Base-by-base conservation (phyloP, 176 grass and related monocot genomes). In the Oryza australiensis region DNA sequence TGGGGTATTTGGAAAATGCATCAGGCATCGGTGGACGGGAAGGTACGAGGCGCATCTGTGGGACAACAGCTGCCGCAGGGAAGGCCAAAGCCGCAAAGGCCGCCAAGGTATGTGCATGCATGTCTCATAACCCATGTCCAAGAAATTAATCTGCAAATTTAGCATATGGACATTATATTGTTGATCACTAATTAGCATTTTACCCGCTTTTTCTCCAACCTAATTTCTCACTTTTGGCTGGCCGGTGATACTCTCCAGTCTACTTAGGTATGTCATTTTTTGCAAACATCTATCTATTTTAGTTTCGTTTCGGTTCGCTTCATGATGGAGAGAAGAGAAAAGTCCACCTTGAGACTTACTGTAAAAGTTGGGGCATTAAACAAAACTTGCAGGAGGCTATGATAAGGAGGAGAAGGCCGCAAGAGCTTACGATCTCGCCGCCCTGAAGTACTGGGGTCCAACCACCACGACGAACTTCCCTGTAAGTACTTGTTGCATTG, bases 11-110 rank as follows among this genome's bases (percentile, higher is more conserved):
- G 20, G 30, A 41, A 72, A 78, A 81, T 48, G 34, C 14, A 57
- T 38, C 70, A 97, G 95, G 78, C 95, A 98, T 68, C 75, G 95
- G 73, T 98, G 95, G 95, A 98, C 95, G 6, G 95, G 95, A 41
- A 85, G 95, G 46, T 98, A 98, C 14, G 95, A 98, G 89, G 95
- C 95, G n/a, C 95, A 98, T 81, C 88, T 98, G n/a, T 98, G 95
- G 95, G 95, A 98, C 80, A 98, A 98, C 46, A 94, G 92, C 87
- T 98, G 95, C 84, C 95, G 92, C 82, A 84, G 92, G 75, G 95
- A 98, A 74, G 95, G 95, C 67, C 95, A 98, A 55, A 98, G 95
- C 82, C 95, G 95, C 51, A 98, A 98, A 88, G 95, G 95, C 65
- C 95, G 95, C 26, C 92, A 98, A 91, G 95, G 95, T 98, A 87